phyloP scores from a whole-genome alignment of 1,284 basidiomycete genomes.

The Ceratobasidium sp. region DNA sequence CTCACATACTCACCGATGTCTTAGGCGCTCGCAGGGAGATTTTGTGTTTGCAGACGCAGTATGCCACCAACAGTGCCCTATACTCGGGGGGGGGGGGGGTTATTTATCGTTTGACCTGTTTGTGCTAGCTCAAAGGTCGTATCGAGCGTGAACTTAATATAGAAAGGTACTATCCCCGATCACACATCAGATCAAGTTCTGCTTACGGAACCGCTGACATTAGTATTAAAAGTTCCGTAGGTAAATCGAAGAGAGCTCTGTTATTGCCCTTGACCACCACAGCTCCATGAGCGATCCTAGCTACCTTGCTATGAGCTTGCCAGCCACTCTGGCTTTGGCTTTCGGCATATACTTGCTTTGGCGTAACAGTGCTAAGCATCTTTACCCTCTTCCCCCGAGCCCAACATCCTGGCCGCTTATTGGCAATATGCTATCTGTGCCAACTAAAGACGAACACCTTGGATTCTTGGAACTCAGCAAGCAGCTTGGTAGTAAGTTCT shows the following conservation, averaged over 20 bases:
- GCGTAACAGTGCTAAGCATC: neutral
- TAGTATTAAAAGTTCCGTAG: neutral
- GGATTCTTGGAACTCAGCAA: conserved; percentile 33
- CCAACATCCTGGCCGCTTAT: conserved; percentile 28
- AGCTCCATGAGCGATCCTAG: neutral
- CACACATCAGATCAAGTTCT: too few relatives aligned
- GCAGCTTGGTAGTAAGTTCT: conserved; percentile 22
- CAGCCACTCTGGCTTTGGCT: neutral
- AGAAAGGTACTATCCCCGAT: too few relatives aligned
- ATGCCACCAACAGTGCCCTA: too few relatives aligned
- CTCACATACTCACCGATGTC: too few relatives aligned
- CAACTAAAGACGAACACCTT: conserved; percentile 25
- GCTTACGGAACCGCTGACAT: too few relatives aligned
- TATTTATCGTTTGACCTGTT: too few relatives aligned
- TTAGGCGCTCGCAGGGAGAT: too few relatives aligned
- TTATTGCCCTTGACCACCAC: conserved; percentile 9
- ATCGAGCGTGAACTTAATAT: too few relatives aligned
- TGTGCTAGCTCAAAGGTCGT: too few relatives aligned
- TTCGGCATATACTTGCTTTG: neutral
- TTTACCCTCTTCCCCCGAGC: conserved; percentile 25
- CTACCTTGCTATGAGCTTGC: too few relatives aligned
- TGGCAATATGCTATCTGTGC: conserved; percentile 37
- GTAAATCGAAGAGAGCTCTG: neutral
- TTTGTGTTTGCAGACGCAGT: too few relatives aligned
- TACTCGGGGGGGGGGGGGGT: too few relatives aligned